Conservation (phyloP, 495 filamentous ascomycete species). For the Penicillium cinerascens region DNA sequence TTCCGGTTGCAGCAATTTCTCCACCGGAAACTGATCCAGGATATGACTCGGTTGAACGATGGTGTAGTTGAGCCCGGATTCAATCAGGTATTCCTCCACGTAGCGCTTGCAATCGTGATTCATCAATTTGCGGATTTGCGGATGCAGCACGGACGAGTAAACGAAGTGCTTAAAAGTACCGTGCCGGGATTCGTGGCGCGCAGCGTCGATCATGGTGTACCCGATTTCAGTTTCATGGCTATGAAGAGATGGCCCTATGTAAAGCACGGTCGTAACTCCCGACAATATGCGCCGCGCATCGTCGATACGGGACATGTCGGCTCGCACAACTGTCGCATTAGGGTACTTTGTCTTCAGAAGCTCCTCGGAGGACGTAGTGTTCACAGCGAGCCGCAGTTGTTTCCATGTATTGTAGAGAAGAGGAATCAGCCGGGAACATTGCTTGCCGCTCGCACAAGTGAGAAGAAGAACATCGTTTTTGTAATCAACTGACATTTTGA, state of each 20-base stretch:
- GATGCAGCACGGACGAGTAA: slow-evolving; percentile 23
- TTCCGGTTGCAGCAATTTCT: slow-evolving; percentile 13
- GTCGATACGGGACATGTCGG: background rate
- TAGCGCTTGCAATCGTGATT: slow-evolving; percentile 34
- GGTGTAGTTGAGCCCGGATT: slow-evolving; percentile 27
- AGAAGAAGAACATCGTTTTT: background rate
- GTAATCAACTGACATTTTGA: too few relatives aligned
- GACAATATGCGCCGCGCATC: too few relatives aligned
- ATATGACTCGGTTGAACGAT: slow-evolving; percentile 34
- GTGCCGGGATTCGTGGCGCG: slow-evolving; percentile 9
- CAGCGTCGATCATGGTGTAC: slow-evolving; percentile 20
- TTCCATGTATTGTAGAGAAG: background rate
- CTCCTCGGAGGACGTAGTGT: background rate
- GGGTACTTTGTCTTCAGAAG: background rate
- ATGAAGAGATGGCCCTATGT: background rate
- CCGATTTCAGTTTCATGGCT: too few relatives aligned
- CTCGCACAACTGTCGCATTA: background rate
- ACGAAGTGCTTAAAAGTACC: slow-evolving; percentile 27
- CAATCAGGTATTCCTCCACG: slow-evolving; percentile 31
- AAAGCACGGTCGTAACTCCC: too few relatives aligned
- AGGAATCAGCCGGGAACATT: background rate
- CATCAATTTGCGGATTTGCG: slow-evolving; percentile 31
- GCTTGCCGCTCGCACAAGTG: slow-evolving; percentile 1
- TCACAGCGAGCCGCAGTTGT: background rate
- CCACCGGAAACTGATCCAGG: slow-evolving; percentile 28